A percentile compares a stretch with the other conserved stretches of the same genome.
phyloP scores from a whole-genome alignment of 2,329 filamentous ascomycete species.

The Rasamsonia emersonii region DNA sequence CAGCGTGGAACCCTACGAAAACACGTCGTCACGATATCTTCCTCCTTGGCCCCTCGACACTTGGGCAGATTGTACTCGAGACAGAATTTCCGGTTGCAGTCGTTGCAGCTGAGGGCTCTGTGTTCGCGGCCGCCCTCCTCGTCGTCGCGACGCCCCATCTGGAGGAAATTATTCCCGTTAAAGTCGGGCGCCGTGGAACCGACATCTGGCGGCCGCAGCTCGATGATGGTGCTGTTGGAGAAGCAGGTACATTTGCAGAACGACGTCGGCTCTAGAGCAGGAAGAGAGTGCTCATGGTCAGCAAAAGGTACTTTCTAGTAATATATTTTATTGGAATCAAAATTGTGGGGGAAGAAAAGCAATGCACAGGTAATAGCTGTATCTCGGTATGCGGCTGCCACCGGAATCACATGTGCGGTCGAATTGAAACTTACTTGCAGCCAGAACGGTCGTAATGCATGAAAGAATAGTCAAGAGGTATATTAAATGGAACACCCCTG shows the following conservation, averaged over 20 bases:
- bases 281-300: slow-evolving; percentile 2
- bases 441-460: slow-evolving; percentile 20
- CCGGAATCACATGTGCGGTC: too few species aligned
- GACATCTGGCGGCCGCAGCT: slow-evolving; percentile 43
- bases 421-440: slow-evolving; percentile 24
- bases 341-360: too few species aligned
- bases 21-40: slow-evolving; percentile 57
- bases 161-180: slow-evolving; percentile 14
- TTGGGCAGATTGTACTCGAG: slow-evolving; percentile 53
- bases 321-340: too few species aligned
- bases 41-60: slow-evolving; percentile 53
- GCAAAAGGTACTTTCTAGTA: slow-evolving; percentile 2
- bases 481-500: slow-evolving; percentile 11
- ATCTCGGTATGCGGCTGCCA: too few species aligned
- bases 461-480: slow-evolving; percentile 20
- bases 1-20: slow-evolving; percentile 41
- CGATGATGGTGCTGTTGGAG: slow-evolving; percentile 59
- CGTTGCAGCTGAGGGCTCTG: slow-evolving; percentile 48
- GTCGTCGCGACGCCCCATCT: slow-evolving; percentile 11
- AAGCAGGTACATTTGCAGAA: slow-evolving; percentile 68
- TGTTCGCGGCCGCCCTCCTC: slow-evolving; percentile 26
- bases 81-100: slow-evolving; percentile 62
- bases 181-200: slow-evolving; percentile 11
- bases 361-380: too few species aligned
- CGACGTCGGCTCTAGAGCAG: slow-evolving; percentile 46